Base-by-base conservation (phyloP, 2,329 filamentous ascomycete genomes). In the Claviceps monticola region DNA sequence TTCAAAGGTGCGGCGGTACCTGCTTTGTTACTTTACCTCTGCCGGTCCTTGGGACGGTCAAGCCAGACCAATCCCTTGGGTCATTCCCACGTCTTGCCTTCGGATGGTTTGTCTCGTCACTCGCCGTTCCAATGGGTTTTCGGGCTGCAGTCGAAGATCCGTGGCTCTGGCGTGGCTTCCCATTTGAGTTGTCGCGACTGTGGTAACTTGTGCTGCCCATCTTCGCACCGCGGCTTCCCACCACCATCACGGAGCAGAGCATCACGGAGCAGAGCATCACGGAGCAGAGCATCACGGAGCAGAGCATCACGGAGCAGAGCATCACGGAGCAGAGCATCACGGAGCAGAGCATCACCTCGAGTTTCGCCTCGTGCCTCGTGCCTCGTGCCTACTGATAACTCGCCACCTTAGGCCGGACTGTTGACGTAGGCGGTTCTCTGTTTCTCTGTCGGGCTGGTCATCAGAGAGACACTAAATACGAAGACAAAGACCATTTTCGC, bases 391-490 rank as follows among this genome's bases (percentile, higher is more conserved):
- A 19, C 7, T 17, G 17, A 21, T 17, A 21, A 21, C 21, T 21
- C 21, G 21, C 21, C 21, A 21, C 21, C 21, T 21, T 21, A 21
- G 21, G 21, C 21, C 21, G 2, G 59, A 59, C 48, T 53, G 49
- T 59, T 64, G 62, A 62, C 60, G 62, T 61, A 62, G 61, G 61
- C 63, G 61, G 60, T 52, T 55, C 41, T 43, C 36, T 23, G 38
- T 38, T 34, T 19, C 26, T 29, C 26, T 29, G 8, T 9, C 8
- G 26, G 8, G 26, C 26, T 29, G 26, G 8, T 29, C 26, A 29
- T 29, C 26, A 8, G 26, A 29, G 8, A 29, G 8, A 29, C 9
- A 29, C 8, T 9, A 29, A 29, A 3, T 8, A 29, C 8, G 26
- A 29, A 29, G 26, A 8, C 26, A 29, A 9, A 29, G 26, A 4